Base-by-base conservation (phyloP, 805 yeast genomes). In the Scheffersomyces amazonensis region DNA sequence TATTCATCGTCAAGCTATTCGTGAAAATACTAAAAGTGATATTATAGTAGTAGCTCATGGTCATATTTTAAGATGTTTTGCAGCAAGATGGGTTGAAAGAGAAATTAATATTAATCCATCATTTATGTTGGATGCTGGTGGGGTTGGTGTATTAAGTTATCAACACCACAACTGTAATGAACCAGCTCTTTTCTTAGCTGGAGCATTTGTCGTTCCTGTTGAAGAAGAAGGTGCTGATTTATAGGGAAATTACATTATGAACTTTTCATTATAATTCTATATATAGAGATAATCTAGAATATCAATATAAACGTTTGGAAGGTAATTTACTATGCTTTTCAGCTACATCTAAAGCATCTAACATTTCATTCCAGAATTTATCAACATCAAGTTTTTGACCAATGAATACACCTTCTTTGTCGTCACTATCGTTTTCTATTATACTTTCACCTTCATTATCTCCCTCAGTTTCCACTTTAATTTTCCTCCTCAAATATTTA, bases 61-160 rank as follows among this genome's bases (percentile, higher is more conserved):
- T 31, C 98, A 91, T 54, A 85, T 90, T 34, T 68, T 91, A 50
- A 81, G 97, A 54, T 85, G 91, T 56, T 80, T 91, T 53, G 95
- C 91, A 6, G 87, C 89, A 16, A 66, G 96, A 42, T 91, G 98
- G 98, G 80, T 86, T 27, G 76, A 74, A 2, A 61, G 71, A 29
- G 70, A 71, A n/a, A 67, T 84, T 41, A 58, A 65, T 44, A 65
- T 58, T 33, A 86, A 90, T 58, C 96, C 96, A 8, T 78, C 82
- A 48, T 81, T 89, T 60, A 69, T 91, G 59, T 69, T 91, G 49
- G 96, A 91, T 57, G 96, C 98, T 19, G 96, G 97, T 47, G 97
- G 96, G 31, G 87, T 88, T 30, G 96, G 96, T 44, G 96, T 89
- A 2, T 69, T 91, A 54, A 81, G 93, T 47, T 90, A 90, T 60